These are phyloP conservation scores for Pistacia integerrima DNA, from an alignment of 345 rosid species.

Conservation along the genomic window DNA sequence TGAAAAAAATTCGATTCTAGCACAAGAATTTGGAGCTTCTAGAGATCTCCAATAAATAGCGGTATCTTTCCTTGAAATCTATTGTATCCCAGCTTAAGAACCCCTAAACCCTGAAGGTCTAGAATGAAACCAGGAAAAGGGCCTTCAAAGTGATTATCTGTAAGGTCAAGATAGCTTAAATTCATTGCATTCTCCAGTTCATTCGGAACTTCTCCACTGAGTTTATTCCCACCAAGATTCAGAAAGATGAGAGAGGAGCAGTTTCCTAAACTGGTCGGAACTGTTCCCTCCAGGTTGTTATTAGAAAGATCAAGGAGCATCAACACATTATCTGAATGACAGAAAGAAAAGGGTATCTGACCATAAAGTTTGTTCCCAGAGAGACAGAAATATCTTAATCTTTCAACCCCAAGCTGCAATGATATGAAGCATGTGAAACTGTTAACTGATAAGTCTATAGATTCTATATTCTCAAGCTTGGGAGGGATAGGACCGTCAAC, in stretches of 20 bases:
- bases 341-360: background rate
- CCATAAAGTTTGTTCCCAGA: background rate
- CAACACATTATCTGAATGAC: background rate
- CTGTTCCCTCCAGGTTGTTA: no score
- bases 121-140: background rate
- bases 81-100: background rate
- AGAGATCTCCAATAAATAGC: no score
- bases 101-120: background rate
- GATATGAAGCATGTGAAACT: background rate
- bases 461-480: no score
- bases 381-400: background rate
- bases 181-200: slow-evolving; percentile 10
- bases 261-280: no score
- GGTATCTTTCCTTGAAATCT: background rate
- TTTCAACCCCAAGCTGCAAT: background rate
- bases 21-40: no score
- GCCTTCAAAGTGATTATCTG: background rate
- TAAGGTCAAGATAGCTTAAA: slow-evolving; percentile 8
- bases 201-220: slow-evolving; percentile 19
- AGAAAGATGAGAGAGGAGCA: slow-evolving; percentile 12
- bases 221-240: slow-evolving; percentile 24
- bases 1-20: no score
- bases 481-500: no score
- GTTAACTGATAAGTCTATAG: background rate
- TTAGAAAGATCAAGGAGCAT: background rate